Conservation (phyloP, 306 rosid species). For the Vachellia collinsii region DNA sequence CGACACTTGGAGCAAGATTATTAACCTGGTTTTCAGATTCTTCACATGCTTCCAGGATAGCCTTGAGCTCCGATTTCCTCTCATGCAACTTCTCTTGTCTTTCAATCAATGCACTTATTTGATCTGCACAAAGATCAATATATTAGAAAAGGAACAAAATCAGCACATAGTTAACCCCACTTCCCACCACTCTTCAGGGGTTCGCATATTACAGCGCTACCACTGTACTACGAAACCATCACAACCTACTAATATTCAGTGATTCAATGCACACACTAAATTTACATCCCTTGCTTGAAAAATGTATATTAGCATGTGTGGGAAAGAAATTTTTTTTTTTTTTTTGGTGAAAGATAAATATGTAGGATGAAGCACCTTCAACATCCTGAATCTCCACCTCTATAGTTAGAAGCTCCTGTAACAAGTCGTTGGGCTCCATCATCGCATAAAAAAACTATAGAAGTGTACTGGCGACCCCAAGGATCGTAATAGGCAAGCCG, state of each 20-base stretch:
- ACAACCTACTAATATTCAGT: conserved; percentile 14
- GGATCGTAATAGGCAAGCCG: background rate
- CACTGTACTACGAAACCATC: background rate
- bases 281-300: background rate
- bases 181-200: background rate
- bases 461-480: background rate
- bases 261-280: background rate
- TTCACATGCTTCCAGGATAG: conserved; percentile 64
- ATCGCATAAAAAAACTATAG: background rate
- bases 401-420: conserved; percentile 68
- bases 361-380: conserved; percentile 56
- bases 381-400: conserved; percentile 78
- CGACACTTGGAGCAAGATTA: conserved; percentile 44
- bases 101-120: conserved; percentile 64
- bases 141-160: background rate
- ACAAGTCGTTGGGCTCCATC: conserved; percentile 66
- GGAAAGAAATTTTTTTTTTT: too few species aligned
- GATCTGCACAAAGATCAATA: conserved; percentile 48
- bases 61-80: conserved; percentile 75
- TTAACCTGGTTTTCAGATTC: conserved; percentile 48
- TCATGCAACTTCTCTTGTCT: conserved; percentile 76
- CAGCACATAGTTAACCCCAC: background rate
- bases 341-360: background rate
- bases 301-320: background rate
- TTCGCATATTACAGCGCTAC: background rate